Conservation (phyloP, 2,329 filamentous ascomycete species). For the Ceratocystis cubensis region DNA sequence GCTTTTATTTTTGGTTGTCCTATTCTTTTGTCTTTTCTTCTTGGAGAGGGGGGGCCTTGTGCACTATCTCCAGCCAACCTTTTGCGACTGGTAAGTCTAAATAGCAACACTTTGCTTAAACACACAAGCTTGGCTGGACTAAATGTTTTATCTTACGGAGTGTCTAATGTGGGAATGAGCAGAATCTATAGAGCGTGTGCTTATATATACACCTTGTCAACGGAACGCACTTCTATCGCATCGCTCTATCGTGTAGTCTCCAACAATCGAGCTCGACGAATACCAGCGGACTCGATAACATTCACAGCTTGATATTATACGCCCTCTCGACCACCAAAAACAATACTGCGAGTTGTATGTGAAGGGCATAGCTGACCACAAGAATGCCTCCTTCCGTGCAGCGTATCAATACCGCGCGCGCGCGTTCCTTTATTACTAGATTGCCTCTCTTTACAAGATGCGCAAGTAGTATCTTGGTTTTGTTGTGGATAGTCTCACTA, state of each 20-base stretch:
- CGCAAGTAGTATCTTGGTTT: conserved; percentile 40
- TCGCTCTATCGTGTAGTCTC: too few species aligned
- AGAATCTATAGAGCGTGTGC: too few species aligned
- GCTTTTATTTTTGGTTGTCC: background rate
- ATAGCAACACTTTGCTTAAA: background rate
- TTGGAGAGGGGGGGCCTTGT: background rate
- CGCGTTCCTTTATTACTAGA: conserved; percentile 69
- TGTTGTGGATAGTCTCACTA: conserved; percentile 60
- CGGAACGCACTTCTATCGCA: too few species aligned
- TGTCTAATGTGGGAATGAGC: too few species aligned
- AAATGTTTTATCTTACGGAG: too few species aligned
- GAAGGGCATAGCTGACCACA: background rate
- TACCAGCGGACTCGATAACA: too few species aligned
- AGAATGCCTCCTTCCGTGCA: conserved; percentile 17
- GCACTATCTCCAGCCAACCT: background rate
- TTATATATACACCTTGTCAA: too few species aligned
- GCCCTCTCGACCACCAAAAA: too few species aligned
- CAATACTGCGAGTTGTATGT: background rate
- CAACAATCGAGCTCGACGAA: too few species aligned
- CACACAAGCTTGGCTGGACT: too few species aligned
- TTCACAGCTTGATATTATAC: too few species aligned
- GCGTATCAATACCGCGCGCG: conserved; percentile 45
- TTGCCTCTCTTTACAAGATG: conserved; percentile 75
- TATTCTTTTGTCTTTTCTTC: background rate
- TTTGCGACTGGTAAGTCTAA: background rate